Evolutionary conservation across 2,329 filamentous ascomycete genomes (phyloP), one percentile per base, ranked within the genome.

Genomic region (Erysiphe pulchra): DNA sequence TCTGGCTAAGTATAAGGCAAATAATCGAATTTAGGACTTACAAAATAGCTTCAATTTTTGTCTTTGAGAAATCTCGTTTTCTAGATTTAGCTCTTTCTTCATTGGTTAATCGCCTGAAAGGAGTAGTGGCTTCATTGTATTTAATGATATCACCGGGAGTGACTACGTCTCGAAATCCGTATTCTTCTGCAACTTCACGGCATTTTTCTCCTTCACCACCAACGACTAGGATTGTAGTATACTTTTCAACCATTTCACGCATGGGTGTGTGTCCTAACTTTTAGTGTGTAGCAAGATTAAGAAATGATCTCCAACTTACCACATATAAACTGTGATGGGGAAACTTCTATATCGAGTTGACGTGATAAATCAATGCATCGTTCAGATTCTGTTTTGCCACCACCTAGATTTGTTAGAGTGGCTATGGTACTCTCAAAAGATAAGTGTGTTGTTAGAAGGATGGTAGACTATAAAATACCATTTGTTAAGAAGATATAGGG

Each of bases 111-210:
- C 79, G 82, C 51, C 86, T 78, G 73, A 94, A 94, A 0, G 86
- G 86, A 0, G 86, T 92, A 0, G 83, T 92, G 51, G 83, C 77
- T 32, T 78, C 69, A 61, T 90, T 78, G 58, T 85, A 75, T 66
- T 93, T 93, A 71, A 94, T 92, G 60, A 94, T 92, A 57, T 94
- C 86, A 49, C 85, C 85, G 0, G 86, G 86, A 0, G 86, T 94
- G 53, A 93, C 75, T 32, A 94, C 84, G 56, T 94, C 81, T 57
- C 77, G 80, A 71, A 94, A 94, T 46, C 86, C 86, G 56, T 94
- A 94, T 34, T 79, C 76, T 61, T 92, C 80, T 31, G 86, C 86
- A 0, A 94, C 86, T 34, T 75, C 65, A 45, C 86, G 77, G 61
- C 86, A 94, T 62, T 92, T 93, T 62, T 94, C 80, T 46, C 80